phyloP scores from a whole-genome alignment of 2,329 filamentous ascomycete genomes.

The Epichloe festucae region DNA sequence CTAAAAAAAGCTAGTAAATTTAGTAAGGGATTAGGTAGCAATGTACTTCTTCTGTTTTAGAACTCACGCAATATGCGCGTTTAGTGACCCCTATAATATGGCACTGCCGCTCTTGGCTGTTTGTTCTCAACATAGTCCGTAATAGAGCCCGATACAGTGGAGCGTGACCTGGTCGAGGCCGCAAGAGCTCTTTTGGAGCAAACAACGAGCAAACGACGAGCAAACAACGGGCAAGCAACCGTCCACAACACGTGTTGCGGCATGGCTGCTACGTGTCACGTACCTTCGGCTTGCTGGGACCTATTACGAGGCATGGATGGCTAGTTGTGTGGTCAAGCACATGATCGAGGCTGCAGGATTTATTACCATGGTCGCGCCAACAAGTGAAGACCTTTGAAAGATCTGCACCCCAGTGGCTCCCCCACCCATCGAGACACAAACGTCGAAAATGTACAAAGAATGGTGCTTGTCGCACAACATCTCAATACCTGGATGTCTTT shows the following conservation, averaged over 20 bases:
- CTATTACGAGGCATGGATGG: conserved; percentile 43
- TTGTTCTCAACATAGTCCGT: conserved; percentile 28
- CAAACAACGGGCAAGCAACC: neutral
- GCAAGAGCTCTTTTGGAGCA: neutral
- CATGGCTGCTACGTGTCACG: conserved; percentile 38
- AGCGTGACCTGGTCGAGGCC: conserved; percentile 30
- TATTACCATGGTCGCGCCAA: conserved; percentile 27
- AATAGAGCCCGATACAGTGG: conserved; percentile 24
- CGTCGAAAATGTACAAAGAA: conserved; percentile 26
- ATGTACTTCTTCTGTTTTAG: too few relatives aligned
- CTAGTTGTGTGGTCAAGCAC: conserved; percentile 44
- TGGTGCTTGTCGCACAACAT: conserved; percentile 40
- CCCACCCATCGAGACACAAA: conserved; percentile 10
- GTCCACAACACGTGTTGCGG: conserved; percentile 24
- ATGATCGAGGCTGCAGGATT: conserved; percentile 40
- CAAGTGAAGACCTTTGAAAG: conserved; percentile 8
- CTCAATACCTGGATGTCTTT: conserved; percentile 48
- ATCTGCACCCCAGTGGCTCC: conserved; percentile 9
- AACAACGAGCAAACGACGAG: too few relatives aligned
- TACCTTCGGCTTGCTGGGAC: conserved; percentile 40
- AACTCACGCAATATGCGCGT: too few relatives aligned
- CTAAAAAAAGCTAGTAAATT: too few relatives aligned
- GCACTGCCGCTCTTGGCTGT: conserved; percentile 40
- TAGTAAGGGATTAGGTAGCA: too few relatives aligned
- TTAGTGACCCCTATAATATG: conserved; percentile 23